These are phyloP conservation scores for Chaetomidium leptoderma DNA, from an alignment of 495 filamentous ascomycete species.

Conservation along the genomic window DNA sequence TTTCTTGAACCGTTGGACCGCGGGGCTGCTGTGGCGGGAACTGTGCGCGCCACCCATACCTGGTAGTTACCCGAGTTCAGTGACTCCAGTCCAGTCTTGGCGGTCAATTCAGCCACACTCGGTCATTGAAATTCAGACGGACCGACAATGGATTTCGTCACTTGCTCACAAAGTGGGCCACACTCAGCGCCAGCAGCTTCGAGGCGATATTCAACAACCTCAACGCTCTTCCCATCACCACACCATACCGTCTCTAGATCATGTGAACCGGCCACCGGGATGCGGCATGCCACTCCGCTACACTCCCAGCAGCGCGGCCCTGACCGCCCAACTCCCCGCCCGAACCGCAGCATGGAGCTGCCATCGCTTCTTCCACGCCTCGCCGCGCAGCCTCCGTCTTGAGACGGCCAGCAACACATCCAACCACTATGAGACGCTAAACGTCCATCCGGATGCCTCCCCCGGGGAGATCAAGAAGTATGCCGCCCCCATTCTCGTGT, in stretches of 20 bases:
- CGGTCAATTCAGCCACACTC: background rate
- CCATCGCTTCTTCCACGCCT: constrained; percentile 42
- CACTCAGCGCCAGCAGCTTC: background rate
- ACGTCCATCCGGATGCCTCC: constrained; percentile 63
- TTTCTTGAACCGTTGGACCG: background rate
- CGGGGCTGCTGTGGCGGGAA: background rate
- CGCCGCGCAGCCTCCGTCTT: constrained; percentile 27
- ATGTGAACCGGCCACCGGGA: constrained; percentile 28
- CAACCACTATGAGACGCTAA: constrained; percentile 81
- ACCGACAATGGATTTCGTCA: constrained; percentile 20
- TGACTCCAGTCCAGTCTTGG: too few species aligned
- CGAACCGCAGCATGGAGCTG: constrained; percentile 10
- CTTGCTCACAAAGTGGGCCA: constrained; percentile 8
- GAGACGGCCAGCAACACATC: constrained; percentile 29
- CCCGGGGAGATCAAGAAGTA: constrained; percentile 81
- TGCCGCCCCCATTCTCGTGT: background rate
- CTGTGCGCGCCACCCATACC: too few species aligned
- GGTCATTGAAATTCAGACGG: background rate
- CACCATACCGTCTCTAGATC: constrained; percentile 6
- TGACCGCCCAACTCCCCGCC: constrained; percentile 19
- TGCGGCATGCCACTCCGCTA: constrained; percentile 53
- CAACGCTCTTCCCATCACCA: background rate
- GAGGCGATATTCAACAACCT: background rate
- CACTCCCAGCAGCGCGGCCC: constrained; percentile 25
- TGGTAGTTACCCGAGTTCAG: too few species aligned